These are phyloP conservation scores for Flaveria linearis DNA, from an alignment of 129 eudicot genomes.

Conservation along the genomic window DNA sequence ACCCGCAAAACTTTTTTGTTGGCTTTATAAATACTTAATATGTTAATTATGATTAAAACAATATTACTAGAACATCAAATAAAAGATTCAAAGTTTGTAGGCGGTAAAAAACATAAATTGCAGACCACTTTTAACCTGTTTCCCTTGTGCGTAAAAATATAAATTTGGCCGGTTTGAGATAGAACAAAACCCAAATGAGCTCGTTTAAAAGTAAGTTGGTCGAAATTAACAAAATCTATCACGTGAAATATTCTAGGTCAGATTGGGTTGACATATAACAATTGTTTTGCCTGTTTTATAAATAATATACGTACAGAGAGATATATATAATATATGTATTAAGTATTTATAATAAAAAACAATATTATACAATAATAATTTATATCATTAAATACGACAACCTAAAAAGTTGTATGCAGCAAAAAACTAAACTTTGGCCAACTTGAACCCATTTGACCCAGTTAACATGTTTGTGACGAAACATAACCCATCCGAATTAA, in stretches of 20 bases:
- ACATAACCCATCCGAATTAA: neutral
- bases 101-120: neutral
- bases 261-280: neutral
- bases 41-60: neutral
- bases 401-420: neutral
- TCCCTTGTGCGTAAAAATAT: neutral
- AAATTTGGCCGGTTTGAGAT: conserved; percentile 2
- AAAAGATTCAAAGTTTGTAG: neutral
- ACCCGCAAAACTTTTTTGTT: neutral
- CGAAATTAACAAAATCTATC: neutral
- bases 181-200: neutral
- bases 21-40: neutral
- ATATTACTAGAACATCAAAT: neutral
- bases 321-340: neutral
- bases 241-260: neutral
- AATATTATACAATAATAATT: neutral
- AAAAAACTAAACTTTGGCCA: neutral
- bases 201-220: neutral
- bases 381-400: neutral
- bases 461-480: neutral
- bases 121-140: neutral
- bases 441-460: conserved; percentile 6
- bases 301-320: neutral
- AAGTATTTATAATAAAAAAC: neutral
- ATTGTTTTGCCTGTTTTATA: neutral